phyloP scores from a whole-genome alignment of 192 early-diverging fungal species.

The Podila verticillata region DNA sequence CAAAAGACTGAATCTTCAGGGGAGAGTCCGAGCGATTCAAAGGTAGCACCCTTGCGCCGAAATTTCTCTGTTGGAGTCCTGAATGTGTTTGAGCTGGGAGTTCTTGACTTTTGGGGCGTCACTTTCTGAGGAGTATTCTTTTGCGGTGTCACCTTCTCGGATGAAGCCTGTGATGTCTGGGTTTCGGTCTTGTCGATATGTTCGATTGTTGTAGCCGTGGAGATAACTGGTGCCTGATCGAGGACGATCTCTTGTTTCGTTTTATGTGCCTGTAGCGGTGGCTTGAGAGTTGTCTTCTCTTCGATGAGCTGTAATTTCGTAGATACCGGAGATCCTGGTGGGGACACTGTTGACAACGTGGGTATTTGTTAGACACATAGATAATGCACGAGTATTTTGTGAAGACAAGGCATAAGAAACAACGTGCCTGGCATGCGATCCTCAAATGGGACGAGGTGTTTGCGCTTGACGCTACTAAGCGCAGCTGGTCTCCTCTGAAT shows the following conservation, averaged over 20 bases:
- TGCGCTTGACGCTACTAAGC: neutral
- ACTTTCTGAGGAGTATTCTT: neutral
- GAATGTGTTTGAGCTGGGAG: constrained; percentile 12
- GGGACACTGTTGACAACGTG: neutral
- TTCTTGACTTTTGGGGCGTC: neutral
- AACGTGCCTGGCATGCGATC: constrained; percentile 36
- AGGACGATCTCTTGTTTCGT: neutral
- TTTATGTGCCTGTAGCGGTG: too few species aligned
- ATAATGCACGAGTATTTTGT: too few species aligned
- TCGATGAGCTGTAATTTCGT: too few species aligned
- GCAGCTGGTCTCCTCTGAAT: neutral
- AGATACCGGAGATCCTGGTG: neutral
- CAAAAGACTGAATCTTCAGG: constrained; percentile 48
- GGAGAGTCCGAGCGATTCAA: constrained; percentile 38
- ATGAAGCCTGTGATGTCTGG: too few species aligned
- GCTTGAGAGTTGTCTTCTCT: too few species aligned
- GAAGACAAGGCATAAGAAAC: too few species aligned
- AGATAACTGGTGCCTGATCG: neutral
- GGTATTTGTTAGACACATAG: neutral
- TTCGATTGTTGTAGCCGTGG: neutral
- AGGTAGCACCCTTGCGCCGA: constrained; percentile 1
- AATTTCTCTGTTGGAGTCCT: constrained; percentile 33
- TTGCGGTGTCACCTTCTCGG: constrained; percentile 1
- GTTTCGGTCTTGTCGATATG: neutral
- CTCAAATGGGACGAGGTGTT: constrained; percentile 18